Base-by-base conservation (phyloP, 345 rosid genomes). In the Populus davidiana region DNA sequence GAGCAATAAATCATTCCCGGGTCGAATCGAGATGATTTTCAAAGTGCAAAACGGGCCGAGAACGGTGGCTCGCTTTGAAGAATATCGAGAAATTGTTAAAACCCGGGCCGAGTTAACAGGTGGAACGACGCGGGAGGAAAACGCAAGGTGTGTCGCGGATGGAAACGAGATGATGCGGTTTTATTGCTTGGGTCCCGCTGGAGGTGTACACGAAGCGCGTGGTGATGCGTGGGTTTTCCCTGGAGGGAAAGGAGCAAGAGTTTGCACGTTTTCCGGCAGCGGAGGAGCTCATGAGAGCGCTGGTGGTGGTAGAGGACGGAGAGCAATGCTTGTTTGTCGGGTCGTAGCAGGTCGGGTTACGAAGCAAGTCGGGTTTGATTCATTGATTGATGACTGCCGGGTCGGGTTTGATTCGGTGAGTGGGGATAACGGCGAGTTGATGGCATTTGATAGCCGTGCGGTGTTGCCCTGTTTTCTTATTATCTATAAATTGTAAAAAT, bases 91-190 rank as follows among this genome's bases (percentile, higher is more conserved):
- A 73, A 66, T 68, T 12, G 99, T 96, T 3, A 90, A 92, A 81
- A 75, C 81, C 8, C 86, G 89, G 2, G 88, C 93, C 62, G 87
- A 80, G 14, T 85, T 86, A 18, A 43, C 77, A 11, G 81, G 80
- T 5, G 76, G 69, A 20, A 33, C 65, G 41, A 66, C 89, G 56
- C 80, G 88, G 86, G 96, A 90, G 79, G 97, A 90, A 79, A 89
- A 89, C 67, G 94, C 92, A 16, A 83, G 99, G 84, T 93, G 96
- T 77, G 83, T 86, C 2, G 98, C 99, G 5, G 99, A 96, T 49
- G 99, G 99, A 33, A 96, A 96, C 80, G 99, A 96, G 87, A 90
- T 93, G 63, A 96, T 96, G 99, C 88, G 98, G 83, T 96, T 96
- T 78, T 88, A 89, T 29, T 91, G 93, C 77, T 74, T 90, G 70